Evolutionary conservation across 257 asterid species (phyloP).

Genomic region (Euphrasia confusa): DNA sequence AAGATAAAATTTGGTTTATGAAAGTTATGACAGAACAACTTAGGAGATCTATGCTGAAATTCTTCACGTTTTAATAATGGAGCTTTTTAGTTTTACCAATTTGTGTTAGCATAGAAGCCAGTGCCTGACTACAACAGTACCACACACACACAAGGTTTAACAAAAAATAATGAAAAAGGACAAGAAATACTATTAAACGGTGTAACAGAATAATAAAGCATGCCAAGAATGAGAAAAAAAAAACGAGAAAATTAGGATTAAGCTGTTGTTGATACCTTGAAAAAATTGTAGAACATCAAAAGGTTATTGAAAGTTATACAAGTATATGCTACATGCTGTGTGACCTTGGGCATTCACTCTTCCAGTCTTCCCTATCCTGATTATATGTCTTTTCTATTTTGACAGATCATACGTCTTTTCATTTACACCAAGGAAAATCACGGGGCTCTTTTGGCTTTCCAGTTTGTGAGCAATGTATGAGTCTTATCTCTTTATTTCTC

Average conservation of each 20-base stretch:
- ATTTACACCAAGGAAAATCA: constrained; percentile 73
- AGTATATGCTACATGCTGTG: constrained; percentile 13
- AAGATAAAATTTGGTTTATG: too few species aligned
- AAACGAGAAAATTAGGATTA: not conserved
- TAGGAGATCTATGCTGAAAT: too few species aligned
- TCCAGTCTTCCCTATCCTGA: constrained; percentile 26
- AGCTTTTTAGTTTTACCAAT: not conserved
- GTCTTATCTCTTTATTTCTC: constrained; percentile 27
- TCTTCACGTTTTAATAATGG: too few species aligned
- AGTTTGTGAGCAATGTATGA: constrained; percentile 87
- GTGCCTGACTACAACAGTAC: not conserved
- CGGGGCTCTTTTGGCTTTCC: constrained; percentile 74
- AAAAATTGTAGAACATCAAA: not conserved
- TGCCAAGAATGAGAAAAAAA: not conserved
- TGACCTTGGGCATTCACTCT: constrained; percentile 19
- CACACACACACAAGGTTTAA: not conserved
- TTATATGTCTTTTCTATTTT: constrained; percentile 25
- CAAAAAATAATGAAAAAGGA: not conserved
- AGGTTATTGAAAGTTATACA: constrained; percentile 11
- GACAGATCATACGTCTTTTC: constrained; percentile 87
- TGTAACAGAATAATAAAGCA: not conserved
- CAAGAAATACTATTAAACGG: not conserved
- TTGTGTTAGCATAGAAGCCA: not conserved
- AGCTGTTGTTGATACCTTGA: constrained; percentile 13
- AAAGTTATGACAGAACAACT: too few species aligned